Evolutionary conservation across 2,329 filamentous ascomycete species (phyloP).

Genomic region (Colletotrichum lupini): DNA sequence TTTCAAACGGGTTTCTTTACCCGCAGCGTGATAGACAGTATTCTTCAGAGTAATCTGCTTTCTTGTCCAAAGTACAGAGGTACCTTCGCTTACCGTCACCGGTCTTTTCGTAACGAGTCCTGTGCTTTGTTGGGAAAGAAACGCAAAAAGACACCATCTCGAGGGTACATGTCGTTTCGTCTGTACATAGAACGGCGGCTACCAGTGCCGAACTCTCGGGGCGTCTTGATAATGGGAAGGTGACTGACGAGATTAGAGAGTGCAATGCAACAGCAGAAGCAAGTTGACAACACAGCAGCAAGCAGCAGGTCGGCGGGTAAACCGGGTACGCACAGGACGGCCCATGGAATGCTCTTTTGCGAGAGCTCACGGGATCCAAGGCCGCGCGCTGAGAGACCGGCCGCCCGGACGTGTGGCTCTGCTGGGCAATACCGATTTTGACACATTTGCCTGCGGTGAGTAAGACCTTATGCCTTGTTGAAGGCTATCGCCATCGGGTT

Average conservation of each 20-base stretch:
- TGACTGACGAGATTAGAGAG: slow-evolving; percentile 11
- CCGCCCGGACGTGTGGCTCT: background rate
- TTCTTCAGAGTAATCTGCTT: background rate
- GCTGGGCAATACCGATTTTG: background rate
- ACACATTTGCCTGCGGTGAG: background rate
- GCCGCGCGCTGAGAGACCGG: slow-evolving; percentile 18
- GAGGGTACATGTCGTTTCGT: slow-evolving; percentile 8
- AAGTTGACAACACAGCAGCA: background rate
- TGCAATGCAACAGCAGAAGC: background rate
- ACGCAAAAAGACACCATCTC: background rate
- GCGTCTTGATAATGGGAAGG: slow-evolving; percentile 20
- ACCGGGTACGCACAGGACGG: slow-evolving; percentile 20
- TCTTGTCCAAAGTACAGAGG: background rate
- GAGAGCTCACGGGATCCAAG: slow-evolving; percentile 1
- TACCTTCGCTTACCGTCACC: background rate
- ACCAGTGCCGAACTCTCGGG: slow-evolving; percentile 19
- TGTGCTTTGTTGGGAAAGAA: slow-evolving; percentile 5
- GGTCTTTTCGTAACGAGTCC: slow-evolving; percentile 1
- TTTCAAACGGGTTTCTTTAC: slow-evolving; percentile 10
- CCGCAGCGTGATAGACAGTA: background rate
- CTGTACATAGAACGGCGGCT: slow-evolving; percentile 10
- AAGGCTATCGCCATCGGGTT: slow-evolving; percentile 12
- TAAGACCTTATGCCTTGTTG: background rate
- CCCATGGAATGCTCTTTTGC: background rate
- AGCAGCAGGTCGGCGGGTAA: slow-evolving; percentile 8